Evolutionary conservation across 768 basidiomycete genomes (phyloP).

Genomic region (Hericium coralloides): DNA sequence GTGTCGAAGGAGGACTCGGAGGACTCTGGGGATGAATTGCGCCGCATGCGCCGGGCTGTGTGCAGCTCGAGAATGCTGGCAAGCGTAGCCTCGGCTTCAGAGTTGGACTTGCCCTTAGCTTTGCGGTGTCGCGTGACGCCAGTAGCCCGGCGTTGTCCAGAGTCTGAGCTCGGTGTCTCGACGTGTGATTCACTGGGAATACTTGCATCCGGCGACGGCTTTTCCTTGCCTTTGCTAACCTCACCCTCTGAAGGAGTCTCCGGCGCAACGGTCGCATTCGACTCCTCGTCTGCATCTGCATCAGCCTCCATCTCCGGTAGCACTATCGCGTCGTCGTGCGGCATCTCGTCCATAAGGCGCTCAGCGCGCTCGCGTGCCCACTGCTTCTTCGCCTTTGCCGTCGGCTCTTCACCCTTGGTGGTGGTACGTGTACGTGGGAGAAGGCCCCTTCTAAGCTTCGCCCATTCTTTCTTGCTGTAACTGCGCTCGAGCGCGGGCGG

Average conservation of each 20-base stretch:
- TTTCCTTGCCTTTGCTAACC: not conserved
- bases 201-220: not conserved
- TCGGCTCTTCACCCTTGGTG: not conserved
- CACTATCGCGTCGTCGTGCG: slow-evolving; percentile 27
- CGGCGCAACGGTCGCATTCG: not conserved
- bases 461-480: slow-evolving; percentile 34
- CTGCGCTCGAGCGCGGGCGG: slow-evolving; percentile 41
- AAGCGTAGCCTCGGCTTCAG: slow-evolving; percentile 17
- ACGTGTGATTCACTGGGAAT: no score
- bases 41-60: slow-evolving; percentile 62
- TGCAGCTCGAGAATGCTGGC: slow-evolving; percentile 58
- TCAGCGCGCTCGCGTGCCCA: slow-evolving; percentile 40
- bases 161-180: no score
- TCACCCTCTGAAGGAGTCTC: not conserved
- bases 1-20: not conserved
- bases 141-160: not conserved
- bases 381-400: slow-evolving; percentile 26
- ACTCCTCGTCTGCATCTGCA: not conserved
- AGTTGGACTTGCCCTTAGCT: not conserved
- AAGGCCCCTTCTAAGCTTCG: not conserved
- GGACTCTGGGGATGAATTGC: not conserved
- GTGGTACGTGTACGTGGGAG: not conserved
- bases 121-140: not conserved
- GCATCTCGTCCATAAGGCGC: slow-evolving; percentile 39
- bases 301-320: not conserved